phyloP scores from a whole-genome alignment of 805 yeast genomes.

The Saturnispora dispora region DNA sequence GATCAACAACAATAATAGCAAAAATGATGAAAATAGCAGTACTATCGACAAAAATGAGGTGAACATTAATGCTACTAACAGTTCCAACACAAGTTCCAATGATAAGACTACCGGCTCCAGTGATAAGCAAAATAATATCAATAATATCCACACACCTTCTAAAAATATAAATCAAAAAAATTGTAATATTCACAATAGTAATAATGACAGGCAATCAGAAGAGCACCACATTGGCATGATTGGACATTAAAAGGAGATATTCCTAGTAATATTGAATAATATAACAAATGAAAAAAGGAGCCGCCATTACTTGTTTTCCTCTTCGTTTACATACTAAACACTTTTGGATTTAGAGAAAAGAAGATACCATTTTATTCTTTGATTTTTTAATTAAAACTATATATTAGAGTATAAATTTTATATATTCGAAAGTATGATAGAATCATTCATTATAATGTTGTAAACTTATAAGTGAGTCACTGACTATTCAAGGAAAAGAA shows the following conservation, averaged over 20 bases:
- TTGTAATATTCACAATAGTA: background rate
- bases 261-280: background rate
- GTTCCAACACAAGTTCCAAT: too few relatives aligned
- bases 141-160: background rate
- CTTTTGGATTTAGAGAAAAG: too few relatives aligned
- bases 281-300: background rate
- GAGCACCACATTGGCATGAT: background rate
- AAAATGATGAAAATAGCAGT: background rate
- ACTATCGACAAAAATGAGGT: background rate
- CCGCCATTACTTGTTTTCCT: background rate
- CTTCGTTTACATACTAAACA: background rate
- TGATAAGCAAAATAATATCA: background rate
- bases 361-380: background rate
- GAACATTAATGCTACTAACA: too few relatives aligned
- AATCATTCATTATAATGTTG: background rate
- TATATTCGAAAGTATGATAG: background rate
- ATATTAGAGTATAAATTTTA: background rate
- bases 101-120: background rate
- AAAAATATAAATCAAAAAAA: too few relatives aligned
- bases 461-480: background rate
- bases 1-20: background rate
- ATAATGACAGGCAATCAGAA: background rate
- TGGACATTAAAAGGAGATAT: background rate
- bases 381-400: too few relatives aligned
- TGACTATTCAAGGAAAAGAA: background rate